Percentiles rank a stretch among this genome's conserved stretches.
These are phyloP conservation scores for Nadsonia fulvescens DNA, from an alignment of 805 yeast species.

Conservation along the genomic window DNA sequence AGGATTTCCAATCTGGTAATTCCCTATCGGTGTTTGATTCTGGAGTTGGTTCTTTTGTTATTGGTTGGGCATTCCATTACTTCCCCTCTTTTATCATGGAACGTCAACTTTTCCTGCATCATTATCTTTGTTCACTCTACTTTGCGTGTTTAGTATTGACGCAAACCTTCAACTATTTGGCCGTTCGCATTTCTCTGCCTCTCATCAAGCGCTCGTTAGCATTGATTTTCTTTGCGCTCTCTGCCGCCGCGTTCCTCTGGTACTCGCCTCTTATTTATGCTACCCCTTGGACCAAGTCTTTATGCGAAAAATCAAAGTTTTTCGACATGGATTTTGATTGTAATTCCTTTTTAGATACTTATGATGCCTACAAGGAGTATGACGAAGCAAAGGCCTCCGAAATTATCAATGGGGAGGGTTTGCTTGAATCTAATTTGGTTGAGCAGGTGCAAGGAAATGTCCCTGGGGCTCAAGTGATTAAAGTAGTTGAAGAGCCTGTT, in stretches of 20 bases:
- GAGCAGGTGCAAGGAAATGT: too few relatives aligned
- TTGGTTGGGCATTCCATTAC: conserved; percentile 43
- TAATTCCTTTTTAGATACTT: conserved; percentile 25
- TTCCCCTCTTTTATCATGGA: conserved; percentile 62
- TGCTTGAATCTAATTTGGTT: too few relatives aligned
- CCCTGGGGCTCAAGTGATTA: too few relatives aligned
- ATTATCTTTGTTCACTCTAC: conserved; percentile 81
- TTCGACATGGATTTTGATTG: conserved; percentile 87
- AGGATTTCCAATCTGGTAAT: conserved; percentile 14
- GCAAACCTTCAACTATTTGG: conserved; percentile 27
- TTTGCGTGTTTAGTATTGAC: conserved; percentile 67
- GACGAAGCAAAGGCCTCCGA: too few relatives aligned
- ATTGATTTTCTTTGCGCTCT: conserved; percentile 28
- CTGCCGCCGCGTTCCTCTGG: conserved; percentile 36
- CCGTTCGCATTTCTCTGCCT: conserved; percentile 12
- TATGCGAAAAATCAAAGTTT: conserved; percentile 46
- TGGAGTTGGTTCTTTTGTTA: conserved; percentile 24
- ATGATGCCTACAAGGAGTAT: conserved; percentile 13
- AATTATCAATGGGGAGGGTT: too few relatives aligned
- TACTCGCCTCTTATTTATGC: conserved; percentile 69
- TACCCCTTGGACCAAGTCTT: conserved; percentile 52
- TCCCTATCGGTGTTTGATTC: conserved; percentile 17
- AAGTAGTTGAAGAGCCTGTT: too few relatives aligned
- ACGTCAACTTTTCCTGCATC: conserved; percentile 84
- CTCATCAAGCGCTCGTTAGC: conserved; percentile 29